Evolutionary conservation across 768 basidiomycete species (phyloP), one percentile per base, ranked within the genome.

Genomic region (Cystobasidium tubakii): DNA sequence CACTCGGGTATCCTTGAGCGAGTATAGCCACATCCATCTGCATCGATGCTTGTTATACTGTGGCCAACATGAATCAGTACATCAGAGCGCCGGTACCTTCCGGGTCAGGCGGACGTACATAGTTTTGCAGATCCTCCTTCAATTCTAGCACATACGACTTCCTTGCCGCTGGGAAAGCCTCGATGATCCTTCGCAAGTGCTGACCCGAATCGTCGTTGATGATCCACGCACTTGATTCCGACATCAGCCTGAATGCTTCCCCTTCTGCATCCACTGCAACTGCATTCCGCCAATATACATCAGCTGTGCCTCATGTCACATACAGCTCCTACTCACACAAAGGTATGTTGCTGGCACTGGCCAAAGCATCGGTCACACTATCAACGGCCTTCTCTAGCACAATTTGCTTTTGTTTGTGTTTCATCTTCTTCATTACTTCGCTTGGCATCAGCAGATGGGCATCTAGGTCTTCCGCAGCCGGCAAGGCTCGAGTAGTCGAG

Each of bases 1-100:
- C 3, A 53, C 66, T 10, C 46, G 42, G 7, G 66, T 67, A 25
- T 67, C 66, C 29, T 67, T 67, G 25, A 67, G 50, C n/a, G 66
- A 67, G 23, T 67, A 67, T 17, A 67, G 66, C 66, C 66, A 67
- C 66, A 67, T 67, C 66, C 66, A 67, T 12, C 66, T 44, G 50
- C 66, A 67, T 15, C 27, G 39, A 53, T 67, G 43, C 44, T 67
- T 67, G 10, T 23, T 43, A 67, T 67, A 43, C 66, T 67, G 66
- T 21, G 25, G 10, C 23, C 10, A 3, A 31, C n/a, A 17, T 6
- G 15, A 39, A 6, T 12, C 29, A 10, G 33, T 15, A 34, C 4
- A 25, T 25, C 7, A 54, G 7, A 67, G 44, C 42, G 17, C 42
- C 4, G 44, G 39, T 66, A 67, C 12, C 44, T 43, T 7, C 39